Percentiles rank a stretch among this genome's conserved stretches.
phyloP scores from a whole-genome alignment of 805 yeast species.

The Saturnispora gosingensis region DNA sequence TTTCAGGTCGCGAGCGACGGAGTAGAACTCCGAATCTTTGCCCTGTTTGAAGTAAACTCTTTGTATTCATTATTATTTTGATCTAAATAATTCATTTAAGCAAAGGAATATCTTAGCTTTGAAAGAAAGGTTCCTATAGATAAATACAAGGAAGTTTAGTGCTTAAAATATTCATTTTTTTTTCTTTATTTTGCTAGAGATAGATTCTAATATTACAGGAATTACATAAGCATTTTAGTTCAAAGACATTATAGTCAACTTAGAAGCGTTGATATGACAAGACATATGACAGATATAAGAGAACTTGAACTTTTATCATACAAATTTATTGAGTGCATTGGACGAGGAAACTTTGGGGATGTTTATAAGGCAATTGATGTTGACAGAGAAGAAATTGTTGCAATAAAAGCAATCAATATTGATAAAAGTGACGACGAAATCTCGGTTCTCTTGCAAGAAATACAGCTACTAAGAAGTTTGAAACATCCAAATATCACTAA shows the following conservation, averaged over 20 bases:
- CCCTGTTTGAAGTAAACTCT: not conserved
- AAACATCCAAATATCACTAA: constrained; percentile 59
- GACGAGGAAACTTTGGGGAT: constrained; percentile 82
- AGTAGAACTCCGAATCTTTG: not conserved
- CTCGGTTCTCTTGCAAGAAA: constrained; percentile 62
- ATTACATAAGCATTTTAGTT: not conserved
- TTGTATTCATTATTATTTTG: not conserved
- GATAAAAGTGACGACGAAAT: constrained; percentile 76
- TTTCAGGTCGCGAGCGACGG: not conserved
- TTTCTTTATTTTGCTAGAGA: not conserved
- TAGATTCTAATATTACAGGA: not conserved
- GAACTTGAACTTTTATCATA: constrained; percentile 1
- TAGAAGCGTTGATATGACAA: not conserved
- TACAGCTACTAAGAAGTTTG: constrained; percentile 60
- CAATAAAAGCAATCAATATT: constrained; percentile 77
- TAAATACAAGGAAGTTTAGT: not conserved
- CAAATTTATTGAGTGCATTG: constrained; percentile 49
- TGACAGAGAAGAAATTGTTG: constrained; percentile 42
- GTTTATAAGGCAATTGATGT: constrained; percentile 52
- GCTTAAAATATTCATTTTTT: not conserved
- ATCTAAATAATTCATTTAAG: not conserved
- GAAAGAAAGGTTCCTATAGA: not conserved
- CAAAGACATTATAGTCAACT: not conserved
- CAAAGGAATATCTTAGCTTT: not conserved
- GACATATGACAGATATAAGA: not conserved